Conservation (phyloP, 345 rosid species). For the Combretum micranthum region DNA sequence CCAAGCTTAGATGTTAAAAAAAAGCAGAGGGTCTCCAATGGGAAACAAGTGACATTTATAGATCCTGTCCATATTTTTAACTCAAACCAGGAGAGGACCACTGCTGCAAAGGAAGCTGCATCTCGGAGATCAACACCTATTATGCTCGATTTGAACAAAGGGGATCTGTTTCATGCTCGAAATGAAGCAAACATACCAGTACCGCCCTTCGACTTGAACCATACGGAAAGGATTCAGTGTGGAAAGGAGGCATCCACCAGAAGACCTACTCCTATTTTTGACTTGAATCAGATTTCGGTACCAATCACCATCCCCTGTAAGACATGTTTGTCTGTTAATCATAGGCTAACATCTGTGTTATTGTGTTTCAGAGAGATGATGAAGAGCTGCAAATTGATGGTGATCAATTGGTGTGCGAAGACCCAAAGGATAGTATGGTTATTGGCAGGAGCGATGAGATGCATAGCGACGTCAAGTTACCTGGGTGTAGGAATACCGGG, state of each 20-base stretch:
- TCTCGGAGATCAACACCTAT: not conserved
- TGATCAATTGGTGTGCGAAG: conserved; percentile 24
- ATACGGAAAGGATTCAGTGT: conserved; percentile 24
- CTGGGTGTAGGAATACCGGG: conserved; percentile 45
- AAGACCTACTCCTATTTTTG: conserved; percentile 37
- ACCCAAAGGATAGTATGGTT: conserved; percentile 21
- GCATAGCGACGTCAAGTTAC: conserved; percentile 36
- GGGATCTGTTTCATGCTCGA: conserved; percentile 18
- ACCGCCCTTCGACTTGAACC: conserved; percentile 31
- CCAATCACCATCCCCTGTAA: too few species aligned
- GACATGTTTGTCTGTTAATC: too few species aligned
- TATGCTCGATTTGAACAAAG: conserved; percentile 28
- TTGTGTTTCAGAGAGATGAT: too few species aligned
- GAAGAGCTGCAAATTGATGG: conserved; percentile 59
- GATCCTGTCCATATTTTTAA: not conserved
- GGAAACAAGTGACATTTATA: not conserved
- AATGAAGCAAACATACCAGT: not conserved
- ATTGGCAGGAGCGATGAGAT: conserved; percentile 37
- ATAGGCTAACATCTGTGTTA: too few species aligned
- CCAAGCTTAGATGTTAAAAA: not conserved
- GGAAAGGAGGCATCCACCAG: conserved; percentile 29
- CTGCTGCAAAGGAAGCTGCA: not conserved
- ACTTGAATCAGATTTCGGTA: conserved; percentile 48
- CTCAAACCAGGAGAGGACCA: not conserved
- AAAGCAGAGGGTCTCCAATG: not conserved